Evolutionary conservation across 805 yeast species (phyloP), one percentile per base, ranked within the genome.

Genomic region (Tanozyma kutaoensis): DNA sequence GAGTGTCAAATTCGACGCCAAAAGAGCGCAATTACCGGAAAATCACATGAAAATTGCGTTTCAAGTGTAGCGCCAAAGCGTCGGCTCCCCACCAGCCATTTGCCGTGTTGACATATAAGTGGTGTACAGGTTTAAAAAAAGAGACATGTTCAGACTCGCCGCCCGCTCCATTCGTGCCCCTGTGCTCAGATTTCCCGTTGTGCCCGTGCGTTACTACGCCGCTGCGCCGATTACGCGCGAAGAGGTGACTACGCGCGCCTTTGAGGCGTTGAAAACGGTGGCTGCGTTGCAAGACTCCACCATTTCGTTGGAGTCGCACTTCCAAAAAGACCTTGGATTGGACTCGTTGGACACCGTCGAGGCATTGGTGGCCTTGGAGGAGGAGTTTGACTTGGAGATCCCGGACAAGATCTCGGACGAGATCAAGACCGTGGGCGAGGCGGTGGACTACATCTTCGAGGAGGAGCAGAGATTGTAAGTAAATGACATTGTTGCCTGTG

Each of bases 271-370:
- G 55, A 67, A 69, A 36, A 56, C 69, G 26, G 66, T 62, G 30
- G 58, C 63, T 24, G 58, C 66, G 27, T 55, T 59, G 41, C 64
- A 59, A 40, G 66, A 59, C 37, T 55, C 64, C 27, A 55, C 50
- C 33, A 46, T 59, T 28, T 30, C 59, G 20, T 50, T 53, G 40
- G 62, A 55, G 17, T 62, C 80, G 8, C 62, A 72, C 26, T 72
- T 76, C 52, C 62, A 66, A 35, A 70, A 66, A 39, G 93, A 81
- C 46, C 68, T 81, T 40, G 88, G 86, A n/a, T 69, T 81, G 49
- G 98, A 88, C 56, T 81, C 95, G 8, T 68, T 88, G 40, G 98
- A 88, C 48, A 79, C 91, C 36, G 95, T 88, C 36, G 98, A 88
- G 62, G 86, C 91, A 30, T 69, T 91, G 43, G 94, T 91, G 55